Evolutionary conservation across 768 basidiomycete genomes (phyloP).

Genomic region (Dioszegia hungarica): DNA sequence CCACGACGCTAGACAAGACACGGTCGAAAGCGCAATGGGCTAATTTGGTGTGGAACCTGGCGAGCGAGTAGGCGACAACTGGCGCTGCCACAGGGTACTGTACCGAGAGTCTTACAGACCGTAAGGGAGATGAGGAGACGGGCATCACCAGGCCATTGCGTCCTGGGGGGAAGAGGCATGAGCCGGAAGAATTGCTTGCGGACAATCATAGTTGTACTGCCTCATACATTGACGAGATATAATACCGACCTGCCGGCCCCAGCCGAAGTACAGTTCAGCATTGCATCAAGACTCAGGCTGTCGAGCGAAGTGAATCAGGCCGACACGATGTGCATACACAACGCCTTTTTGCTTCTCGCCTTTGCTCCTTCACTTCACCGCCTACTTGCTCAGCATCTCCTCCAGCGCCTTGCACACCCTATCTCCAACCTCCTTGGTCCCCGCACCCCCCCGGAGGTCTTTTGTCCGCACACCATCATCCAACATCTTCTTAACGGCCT

Average conservation of each 20-base stretch:
- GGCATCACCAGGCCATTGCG: no score
- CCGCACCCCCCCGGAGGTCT: constrained; percentile 75
- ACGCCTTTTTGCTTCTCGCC: background rate
- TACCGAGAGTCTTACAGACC: no score
- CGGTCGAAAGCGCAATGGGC: constrained; percentile 33
- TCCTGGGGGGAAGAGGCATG: no score
- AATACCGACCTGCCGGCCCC: no score
- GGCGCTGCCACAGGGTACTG: no score
- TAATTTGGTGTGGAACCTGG: constrained; percentile 36
- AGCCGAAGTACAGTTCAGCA: no score
- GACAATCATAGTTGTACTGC: no score
- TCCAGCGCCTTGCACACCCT: constrained; percentile 70
- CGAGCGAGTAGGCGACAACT: constrained; percentile 13
- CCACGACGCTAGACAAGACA: constrained; percentile 25
- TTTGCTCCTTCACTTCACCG: background rate
- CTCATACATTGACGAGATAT: no score
- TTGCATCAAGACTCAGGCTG: no score
- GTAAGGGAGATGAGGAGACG: no score
- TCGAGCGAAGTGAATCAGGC: no score
- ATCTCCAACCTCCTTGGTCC: constrained; percentile 77
- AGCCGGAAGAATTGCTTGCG: no score
- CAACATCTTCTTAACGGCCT: constrained; percentile 82
- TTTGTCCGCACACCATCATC: constrained; percentile 76
- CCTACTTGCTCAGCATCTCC: constrained; percentile 51
- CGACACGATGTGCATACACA: background rate